phyloP scores from a whole-genome alignment of 805 yeast genomes.

The Torulaspora quercuum region DNA sequence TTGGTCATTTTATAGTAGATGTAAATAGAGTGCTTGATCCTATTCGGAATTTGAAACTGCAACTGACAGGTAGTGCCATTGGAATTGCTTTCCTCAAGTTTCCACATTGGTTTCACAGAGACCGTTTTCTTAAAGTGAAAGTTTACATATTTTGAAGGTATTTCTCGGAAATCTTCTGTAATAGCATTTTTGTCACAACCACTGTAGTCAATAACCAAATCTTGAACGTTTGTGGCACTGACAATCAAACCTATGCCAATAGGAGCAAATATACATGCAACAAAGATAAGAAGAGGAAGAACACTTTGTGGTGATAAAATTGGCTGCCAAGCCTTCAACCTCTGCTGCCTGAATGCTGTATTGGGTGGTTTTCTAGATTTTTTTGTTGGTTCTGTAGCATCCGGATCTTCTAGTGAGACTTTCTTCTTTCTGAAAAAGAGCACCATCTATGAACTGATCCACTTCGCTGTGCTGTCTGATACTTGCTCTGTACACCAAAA shows the following conservation, averaged over 20 bases:
- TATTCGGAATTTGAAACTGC: conserved; percentile 68
- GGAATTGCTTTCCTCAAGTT: conserved; percentile 39
- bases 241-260: conserved; percentile 80
- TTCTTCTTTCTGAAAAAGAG: conserved; percentile 12
- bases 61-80: conserved; percentile 53
- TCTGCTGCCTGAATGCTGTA: conserved; percentile 76
- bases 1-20: conserved; percentile 84
- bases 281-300: conserved; percentile 70
- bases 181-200: conserved; percentile 57
- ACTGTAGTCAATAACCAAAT: conserved; percentile 70
- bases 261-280: conserved; percentile 82
- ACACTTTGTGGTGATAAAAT: conserved; percentile 89
- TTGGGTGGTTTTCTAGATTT: conserved; percentile 58
- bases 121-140: conserved; percentile 55
- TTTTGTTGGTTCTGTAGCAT: conserved; percentile 16
- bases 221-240: conserved; percentile 77
- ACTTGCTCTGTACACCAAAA: no score
- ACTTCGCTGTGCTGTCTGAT: no score
- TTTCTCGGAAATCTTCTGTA: conserved; percentile 39
- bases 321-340: conserved; percentile 70
- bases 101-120: conserved; percentile 58
- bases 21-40: conserved; percentile 66
- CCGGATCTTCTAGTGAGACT: conserved; percentile 5
- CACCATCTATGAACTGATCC: conserved; percentile 2
- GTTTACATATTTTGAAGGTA: conserved; percentile 58